These are phyloP conservation scores for Phytophthora cactorum DNA, from an alignment of 352 stramenopile species.

Conservation along the genomic window DNA sequence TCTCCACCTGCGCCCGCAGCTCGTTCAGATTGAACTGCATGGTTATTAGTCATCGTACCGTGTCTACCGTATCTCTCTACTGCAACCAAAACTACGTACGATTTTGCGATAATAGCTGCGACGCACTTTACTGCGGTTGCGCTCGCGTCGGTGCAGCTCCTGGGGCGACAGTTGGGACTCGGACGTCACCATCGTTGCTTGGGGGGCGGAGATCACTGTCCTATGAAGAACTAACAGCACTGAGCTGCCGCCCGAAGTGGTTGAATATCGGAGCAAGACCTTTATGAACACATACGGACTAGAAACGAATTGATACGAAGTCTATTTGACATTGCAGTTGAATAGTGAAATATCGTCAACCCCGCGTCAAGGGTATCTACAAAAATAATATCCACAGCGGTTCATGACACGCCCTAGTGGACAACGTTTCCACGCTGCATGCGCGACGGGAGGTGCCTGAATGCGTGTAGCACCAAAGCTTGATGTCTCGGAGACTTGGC, in stretches of 20 bases:
- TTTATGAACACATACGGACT: not conserved
- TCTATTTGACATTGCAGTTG: constrained; percentile 17
- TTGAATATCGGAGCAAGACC: constrained; percentile 9
- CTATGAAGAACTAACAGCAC: not conserved
- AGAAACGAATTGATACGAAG: not conserved
- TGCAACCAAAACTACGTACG: constrained; percentile 24
- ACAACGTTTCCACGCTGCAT: constrained; percentile 3
- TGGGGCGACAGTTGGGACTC: constrained; percentile 34
- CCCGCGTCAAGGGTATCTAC: constrained; percentile 4
- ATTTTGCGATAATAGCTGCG: constrained; percentile 67
- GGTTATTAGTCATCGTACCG: not conserved
- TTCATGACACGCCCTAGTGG: constrained; percentile 4
- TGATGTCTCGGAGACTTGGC: not conserved
- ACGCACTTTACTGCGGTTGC: constrained; percentile 60
- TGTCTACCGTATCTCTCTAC: not conserved
- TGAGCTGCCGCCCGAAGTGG: not conserved
- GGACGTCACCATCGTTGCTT: constrained; percentile 14
- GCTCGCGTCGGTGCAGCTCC: constrained; percentile 51
- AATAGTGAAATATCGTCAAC: constrained; percentile 19
- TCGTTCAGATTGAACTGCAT: constrained; percentile 52
- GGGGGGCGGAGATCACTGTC: not conserved
- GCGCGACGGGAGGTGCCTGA: constrained; percentile 5
- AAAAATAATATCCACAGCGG: constrained; percentile 23
- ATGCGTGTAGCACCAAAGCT: not conserved
- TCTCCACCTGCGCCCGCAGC: constrained; percentile 51